A percentile compares a stretch with the other conserved stretches of the same genome.
Conservation (phyloP, 2,329 filamentous ascomycete genomes). For the Diaporthe batatas region DNA sequence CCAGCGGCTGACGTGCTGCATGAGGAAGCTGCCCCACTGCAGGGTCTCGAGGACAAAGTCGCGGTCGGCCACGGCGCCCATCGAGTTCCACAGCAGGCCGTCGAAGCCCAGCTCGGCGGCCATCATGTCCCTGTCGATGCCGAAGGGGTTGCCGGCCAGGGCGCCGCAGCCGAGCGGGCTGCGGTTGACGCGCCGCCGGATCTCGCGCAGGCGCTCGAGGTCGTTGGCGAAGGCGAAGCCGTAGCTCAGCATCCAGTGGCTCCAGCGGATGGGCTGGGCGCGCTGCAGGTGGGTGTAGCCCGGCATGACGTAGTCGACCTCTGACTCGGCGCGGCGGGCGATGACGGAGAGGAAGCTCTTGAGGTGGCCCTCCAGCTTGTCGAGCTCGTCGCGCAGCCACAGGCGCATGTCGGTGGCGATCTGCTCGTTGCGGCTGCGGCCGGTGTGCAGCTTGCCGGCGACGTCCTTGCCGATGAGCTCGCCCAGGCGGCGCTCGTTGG, state of each 20-base stretch:
- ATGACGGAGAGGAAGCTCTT: constrained; percentile 78
- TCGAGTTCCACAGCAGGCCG: constrained; percentile 80
- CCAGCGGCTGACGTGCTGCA: constrained; percentile 84
- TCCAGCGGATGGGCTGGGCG: constrained; percentile 84
- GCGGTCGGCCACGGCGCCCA: constrained; percentile 80
- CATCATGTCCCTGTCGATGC: constrained; percentile 83
- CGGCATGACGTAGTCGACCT: constrained; percentile 85
- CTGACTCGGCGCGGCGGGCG: constrained; percentile 76
- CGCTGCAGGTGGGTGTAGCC: constrained; percentile 91
- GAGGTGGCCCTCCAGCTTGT: constrained; percentile 76
- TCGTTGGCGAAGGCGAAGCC: constrained; percentile 79
- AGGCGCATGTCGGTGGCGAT: constrained; percentile 91
- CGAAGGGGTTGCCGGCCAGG: constrained; percentile 85
- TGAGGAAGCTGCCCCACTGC: constrained; percentile 83
- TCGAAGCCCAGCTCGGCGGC: constrained; percentile 86
- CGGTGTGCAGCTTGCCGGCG: constrained; percentile 90
- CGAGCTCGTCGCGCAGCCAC: constrained; percentile 84
- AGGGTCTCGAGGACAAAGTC: constrained; percentile 88
- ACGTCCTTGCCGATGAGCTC: constrained; percentile 90
- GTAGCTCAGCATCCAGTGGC: constrained; percentile 84
- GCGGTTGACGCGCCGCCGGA: constrained; percentile 80
- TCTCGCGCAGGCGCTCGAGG: constrained; percentile 81
- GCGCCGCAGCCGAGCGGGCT: constrained; percentile 81
- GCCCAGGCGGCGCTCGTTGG: constrained; percentile 79
- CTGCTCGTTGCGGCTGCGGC: constrained; percentile 90